Conservation (phyloP, 495 filamentous ascomycete species). For the Rostrohypoxylon terebratum region DNA sequence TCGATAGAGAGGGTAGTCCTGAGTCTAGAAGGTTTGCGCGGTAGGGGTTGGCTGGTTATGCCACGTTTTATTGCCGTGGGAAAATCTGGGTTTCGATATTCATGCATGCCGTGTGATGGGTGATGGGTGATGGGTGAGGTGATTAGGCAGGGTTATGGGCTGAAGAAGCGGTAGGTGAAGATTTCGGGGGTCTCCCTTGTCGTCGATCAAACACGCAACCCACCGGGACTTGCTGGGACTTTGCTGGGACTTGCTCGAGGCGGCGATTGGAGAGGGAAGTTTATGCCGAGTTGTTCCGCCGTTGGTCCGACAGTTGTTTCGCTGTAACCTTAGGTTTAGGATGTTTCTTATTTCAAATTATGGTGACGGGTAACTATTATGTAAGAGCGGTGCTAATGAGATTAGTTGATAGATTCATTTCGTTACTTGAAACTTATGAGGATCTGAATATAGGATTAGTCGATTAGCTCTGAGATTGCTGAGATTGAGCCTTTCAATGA, state of each 20-base stretch:
- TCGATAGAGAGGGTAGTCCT: too few species aligned
- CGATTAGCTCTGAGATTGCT: constrained; percentile 1
- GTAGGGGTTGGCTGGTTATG: constrained; percentile 11
- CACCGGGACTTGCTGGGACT: too few species aligned
- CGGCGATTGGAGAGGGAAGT: constrained; percentile 13
- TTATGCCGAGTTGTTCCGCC: constrained; percentile 27
- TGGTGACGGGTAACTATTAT: not conserved
- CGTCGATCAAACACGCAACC: constrained; percentile 39
- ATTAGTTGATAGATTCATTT: not conserved
- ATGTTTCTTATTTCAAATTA: not conserved
- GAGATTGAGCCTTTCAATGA: not conserved
- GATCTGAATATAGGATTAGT: not conserved
- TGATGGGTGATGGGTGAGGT: not conserved
- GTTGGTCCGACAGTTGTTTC: not conserved
- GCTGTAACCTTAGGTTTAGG: too few species aligned
- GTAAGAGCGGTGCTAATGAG: not conserved
- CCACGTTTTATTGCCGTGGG: constrained; percentile 31
- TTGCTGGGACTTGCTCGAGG: constrained; percentile 15
- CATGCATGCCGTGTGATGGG: constrained; percentile 9
- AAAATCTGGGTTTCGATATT: constrained; percentile 5
- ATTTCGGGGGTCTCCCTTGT: constrained; percentile 20
- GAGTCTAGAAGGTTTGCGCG: not conserved
- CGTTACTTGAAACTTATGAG: not conserved
- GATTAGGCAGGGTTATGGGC: not conserved
- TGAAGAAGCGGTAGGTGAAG: not conserved